phyloP scores from a whole-genome alignment of 2,329 filamentous ascomycete species.

The Beauveria sp. region DNA sequence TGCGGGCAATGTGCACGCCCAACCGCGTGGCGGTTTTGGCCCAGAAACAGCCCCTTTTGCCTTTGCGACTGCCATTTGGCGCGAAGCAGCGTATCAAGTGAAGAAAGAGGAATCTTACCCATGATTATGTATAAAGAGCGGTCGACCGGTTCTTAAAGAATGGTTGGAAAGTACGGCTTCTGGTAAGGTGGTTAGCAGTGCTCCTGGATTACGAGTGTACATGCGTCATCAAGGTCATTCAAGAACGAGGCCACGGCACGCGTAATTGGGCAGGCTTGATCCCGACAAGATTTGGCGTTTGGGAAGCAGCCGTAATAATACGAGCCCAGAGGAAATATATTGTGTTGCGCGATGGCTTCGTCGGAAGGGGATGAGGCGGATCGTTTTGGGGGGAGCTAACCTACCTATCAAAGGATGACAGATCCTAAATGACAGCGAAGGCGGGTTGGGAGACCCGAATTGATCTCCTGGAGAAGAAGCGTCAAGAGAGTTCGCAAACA shows the following conservation, averaged over 20 bases:
- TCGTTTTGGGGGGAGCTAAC: neutral
- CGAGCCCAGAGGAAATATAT: neutral
- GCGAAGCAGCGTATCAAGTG: conserved; percentile 12
- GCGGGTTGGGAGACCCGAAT: neutral
- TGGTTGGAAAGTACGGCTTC: conserved; percentile 24
- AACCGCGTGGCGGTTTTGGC: neutral
- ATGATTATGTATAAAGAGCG: conserved; percentile 33
- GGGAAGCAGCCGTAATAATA: neutral
- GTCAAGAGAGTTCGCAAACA: conserved; percentile 9
- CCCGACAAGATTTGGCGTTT: neutral
- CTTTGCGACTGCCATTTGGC: conserved; percentile 20
- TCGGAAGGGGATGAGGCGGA: neutral
- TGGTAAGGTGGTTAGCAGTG: conserved; percentile 11
- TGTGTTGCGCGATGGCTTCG: conserved; percentile 1
- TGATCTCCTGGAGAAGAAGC: neutral
- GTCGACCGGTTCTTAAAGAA: conserved; percentile 22
- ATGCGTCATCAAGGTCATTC: neutral
- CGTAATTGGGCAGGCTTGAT: neutral
- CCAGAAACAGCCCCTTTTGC: conserved; percentile 15
- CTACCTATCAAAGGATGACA: conserved; percentile 9
- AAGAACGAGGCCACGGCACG: neutral
- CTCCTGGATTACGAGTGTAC: neutral
- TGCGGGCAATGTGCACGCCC: neutral
- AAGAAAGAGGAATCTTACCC: conserved; percentile 31
- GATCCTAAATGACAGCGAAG: conserved; percentile 7